Evolutionary conservation across 768 basidiomycete genomes (phyloP), one percentile per base, ranked within the genome.

Genomic region (Boletus eberwhitei): DNA sequence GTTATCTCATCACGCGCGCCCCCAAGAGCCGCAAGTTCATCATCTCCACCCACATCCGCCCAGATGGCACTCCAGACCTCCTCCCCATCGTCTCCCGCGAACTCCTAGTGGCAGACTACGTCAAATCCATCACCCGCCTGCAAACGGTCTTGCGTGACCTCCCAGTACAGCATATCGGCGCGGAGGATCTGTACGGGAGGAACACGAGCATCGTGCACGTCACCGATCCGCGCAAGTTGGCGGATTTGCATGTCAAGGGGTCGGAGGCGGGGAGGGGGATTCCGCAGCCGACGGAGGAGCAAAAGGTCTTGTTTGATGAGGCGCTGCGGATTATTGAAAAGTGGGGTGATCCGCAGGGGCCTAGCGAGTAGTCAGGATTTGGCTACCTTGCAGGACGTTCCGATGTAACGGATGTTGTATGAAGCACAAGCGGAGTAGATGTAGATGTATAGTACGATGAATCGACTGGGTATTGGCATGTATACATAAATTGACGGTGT

Each of bases 101-200:
- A 13, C 87, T 90, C 69, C 72, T 36, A 13, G 31, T 66, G 9
- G 50, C 44, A 1, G 61, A 64, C 12, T 41, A 64, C 34, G 11
- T 13, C 22, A 21, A 34, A 0, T n/a, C 37, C 3, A 44, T 64
- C 22, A 11, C 24, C 19, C 14, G 86, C 63, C 76, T 92, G 32
- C 73, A 84, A 36, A 42, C 21, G 5, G 86, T 90, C 67, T 69
- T 92, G 82, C 83, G 63, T 44, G 61, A 1, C 80, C 83, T 29
- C 38, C 67, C 64, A 3, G 11, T 31, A 8, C 66, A 68, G 42
- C 60, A 66, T 32, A 78, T 79, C 0, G 86, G 85, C 2, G 82
- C 79, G 42, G 73, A 87, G 67, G 88, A 92, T 63, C 84, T 90
- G 50, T 92, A 92, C 59, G 85, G 84, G 1, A 57, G 83, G 58